A percentile compares a stretch with the other conserved stretches of the same genome.
phyloP scores from a whole-genome alignment of 352 stramenopile species.

The Globisporangium heterothallicum region DNA sequence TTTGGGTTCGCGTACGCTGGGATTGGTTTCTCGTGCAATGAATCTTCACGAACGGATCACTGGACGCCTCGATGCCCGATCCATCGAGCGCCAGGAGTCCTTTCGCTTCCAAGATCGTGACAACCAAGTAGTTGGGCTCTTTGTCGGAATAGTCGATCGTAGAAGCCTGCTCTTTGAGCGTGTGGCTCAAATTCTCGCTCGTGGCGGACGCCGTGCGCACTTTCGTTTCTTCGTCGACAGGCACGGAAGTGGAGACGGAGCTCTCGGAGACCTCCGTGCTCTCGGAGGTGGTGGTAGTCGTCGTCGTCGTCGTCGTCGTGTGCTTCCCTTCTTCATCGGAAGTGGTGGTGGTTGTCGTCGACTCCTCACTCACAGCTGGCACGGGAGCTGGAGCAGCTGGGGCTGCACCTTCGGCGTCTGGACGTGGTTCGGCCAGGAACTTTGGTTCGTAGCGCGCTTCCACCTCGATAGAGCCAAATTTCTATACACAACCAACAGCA shows the following conservation, averaged over 20 bases:
- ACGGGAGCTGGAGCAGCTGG: neutral
- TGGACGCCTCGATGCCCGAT: conserved; percentile 47
- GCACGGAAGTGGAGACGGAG: neutral
- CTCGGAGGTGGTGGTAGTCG: conserved; percentile 5
- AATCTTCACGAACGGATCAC: conserved; percentile 63
- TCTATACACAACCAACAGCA: neutral
- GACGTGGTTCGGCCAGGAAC: conserved; percentile 19
- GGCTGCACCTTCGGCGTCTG: conserved; percentile 5
- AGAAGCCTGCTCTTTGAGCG: neutral
- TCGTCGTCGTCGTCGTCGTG: conserved; percentile 12
- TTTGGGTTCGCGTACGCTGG: conserved; percentile 53
- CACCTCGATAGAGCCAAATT: conserved; percentile 17
- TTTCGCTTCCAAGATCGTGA: conserved; percentile 59
- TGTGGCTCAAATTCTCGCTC: conserved; percentile 5
- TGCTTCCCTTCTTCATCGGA: conserved; percentile 4
- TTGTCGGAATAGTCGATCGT: neutral
- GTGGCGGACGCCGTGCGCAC: neutral
- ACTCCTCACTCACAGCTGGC: conserved; percentile 9
- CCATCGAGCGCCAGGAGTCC: conserved; percentile 51
- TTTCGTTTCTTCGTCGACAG: neutral
- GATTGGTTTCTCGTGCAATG: conserved; percentile 47
- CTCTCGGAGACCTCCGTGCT: neutral
- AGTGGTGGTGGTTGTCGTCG: conserved; percentile 9
- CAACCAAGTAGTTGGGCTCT: conserved; percentile 53
- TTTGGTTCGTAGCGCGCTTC: conserved; percentile 42